phyloP scores from a whole-genome alignment of 345 rosid species.

The Eucalyptus shirleyi region DNA sequence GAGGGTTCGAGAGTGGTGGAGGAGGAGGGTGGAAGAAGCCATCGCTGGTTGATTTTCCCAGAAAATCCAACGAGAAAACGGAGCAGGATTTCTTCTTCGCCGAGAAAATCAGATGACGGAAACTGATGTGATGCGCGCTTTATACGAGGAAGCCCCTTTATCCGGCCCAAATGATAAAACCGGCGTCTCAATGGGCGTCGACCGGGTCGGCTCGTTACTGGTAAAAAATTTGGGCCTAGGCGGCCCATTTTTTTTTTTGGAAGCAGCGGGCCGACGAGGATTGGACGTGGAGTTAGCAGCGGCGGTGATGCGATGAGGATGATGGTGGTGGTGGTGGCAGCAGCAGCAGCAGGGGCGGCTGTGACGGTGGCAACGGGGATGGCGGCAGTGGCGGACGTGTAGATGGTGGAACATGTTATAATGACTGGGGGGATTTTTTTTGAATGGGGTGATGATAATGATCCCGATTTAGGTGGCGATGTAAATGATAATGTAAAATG shows the following conservation, averaged over 20 bases:
- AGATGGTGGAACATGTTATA: background rate
- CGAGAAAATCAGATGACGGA: background rate
- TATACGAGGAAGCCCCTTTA: background rate
- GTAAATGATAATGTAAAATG: background rate
- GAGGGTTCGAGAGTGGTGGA: background rate
- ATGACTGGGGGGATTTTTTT: background rate
- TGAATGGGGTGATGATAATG: background rate
- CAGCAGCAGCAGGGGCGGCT: too few species aligned
- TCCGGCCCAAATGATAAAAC: background rate
- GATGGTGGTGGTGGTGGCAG: background rate
- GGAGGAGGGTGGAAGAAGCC: background rate
- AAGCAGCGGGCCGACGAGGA: background rate
- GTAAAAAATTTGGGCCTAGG: background rate
- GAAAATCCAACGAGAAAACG: background rate
- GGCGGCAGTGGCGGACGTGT: background rate
- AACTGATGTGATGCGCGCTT: background rate
- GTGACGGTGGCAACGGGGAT: background rate
- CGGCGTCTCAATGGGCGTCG: background rate
- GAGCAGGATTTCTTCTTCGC: too few species aligned
- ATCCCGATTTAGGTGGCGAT: accelerated
- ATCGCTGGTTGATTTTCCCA: background rate
- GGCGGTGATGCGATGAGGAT: background rate
- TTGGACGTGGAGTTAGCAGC: background rate
- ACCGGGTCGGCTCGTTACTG: background rate
- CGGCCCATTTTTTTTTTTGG: background rate